Percentiles rank a stretch among this genome's conserved stretches.
Conservation (phyloP, 2,329 filamentous ascomycete species). For the Apiospora marii region DNA sequence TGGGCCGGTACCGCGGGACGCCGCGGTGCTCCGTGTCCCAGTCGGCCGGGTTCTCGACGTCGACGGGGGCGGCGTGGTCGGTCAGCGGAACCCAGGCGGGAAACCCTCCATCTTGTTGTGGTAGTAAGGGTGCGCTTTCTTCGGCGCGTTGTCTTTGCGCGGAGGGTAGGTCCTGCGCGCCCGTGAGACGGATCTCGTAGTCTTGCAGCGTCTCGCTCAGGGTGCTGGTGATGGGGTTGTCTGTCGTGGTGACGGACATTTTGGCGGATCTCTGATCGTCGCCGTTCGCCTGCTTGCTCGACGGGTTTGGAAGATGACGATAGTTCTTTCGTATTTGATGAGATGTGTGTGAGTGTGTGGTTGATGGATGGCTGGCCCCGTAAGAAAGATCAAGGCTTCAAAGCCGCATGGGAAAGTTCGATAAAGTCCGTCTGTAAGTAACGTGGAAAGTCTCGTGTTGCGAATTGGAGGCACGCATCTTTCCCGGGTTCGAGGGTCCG, state of each 20-base stretch:
- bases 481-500: background rate
- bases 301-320: background rate
- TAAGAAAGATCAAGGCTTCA: background rate
- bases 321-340: background rate
- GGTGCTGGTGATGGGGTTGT: conserved; percentile 35
- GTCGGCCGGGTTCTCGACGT: conserved; percentile 35
- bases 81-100: conserved; percentile 32
- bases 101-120: background rate
- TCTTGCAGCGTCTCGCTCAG: conserved; percentile 36
- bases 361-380: background rate
- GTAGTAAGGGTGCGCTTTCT: background rate
- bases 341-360: background rate
- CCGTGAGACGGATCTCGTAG: conserved; percentile 40
- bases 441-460: background rate
- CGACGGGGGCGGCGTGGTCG: conserved; percentile 31
- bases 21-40: conserved; percentile 37
- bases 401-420: background rate
- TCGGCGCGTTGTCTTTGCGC: background rate
- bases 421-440: background rate
- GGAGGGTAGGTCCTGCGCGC: conserved; percentile 28
- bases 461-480: conserved; percentile 3
- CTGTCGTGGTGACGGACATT: conserved; percentile 37
- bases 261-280: background rate
- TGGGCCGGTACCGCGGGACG: conserved; percentile 39
- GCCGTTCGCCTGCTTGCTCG: background rate